Evolutionary conservation across 768 basidiomycete species (phyloP).

Genomic region (Suillus hirtellus): DNA sequence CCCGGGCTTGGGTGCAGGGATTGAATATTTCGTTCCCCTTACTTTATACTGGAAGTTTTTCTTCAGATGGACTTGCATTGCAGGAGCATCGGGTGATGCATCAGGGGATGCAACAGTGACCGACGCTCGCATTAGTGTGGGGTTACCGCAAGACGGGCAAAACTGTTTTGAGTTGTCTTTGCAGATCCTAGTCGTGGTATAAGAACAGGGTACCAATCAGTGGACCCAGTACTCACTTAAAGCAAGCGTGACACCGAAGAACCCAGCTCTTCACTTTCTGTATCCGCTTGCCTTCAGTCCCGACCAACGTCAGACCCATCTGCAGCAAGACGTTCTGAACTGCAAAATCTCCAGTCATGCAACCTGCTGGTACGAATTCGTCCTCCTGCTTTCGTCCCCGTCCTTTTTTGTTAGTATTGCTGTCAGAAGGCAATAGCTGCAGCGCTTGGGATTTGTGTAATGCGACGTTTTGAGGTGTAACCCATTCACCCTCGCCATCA

Average conservation of each 20-base stretch:
- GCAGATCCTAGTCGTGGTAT: slow-evolving; percentile 66
- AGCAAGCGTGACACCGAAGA: slow-evolving; percentile 95
- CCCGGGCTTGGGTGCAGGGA: slow-evolving; percentile 88
- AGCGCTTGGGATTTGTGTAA: slow-evolving; percentile 87
- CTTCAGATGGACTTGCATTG: slow-evolving; percentile 90
- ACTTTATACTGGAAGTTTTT: slow-evolving; percentile 92
- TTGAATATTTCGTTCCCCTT: slow-evolving; percentile 90
- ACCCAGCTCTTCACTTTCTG: slow-evolving; percentile 95
- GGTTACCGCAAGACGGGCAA: slow-evolving; percentile 96
- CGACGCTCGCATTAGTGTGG: slow-evolving; percentile 86
- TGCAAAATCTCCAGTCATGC: slow-evolving; percentile 98
- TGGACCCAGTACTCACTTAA: slow-evolving; percentile 72
- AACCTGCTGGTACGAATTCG: slow-evolving; percentile 64
- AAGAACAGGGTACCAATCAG: slow-evolving; percentile 5
- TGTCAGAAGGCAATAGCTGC: slow-evolving; percentile 70
- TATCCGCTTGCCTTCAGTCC: slow-evolving; percentile 88
- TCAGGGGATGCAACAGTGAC: slow-evolving; percentile 77
- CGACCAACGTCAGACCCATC: slow-evolving; percentile 88
- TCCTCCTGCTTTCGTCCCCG: slow-evolving; percentile 37
- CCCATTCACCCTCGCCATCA: slow-evolving; percentile 94
- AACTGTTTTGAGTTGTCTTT: slow-evolving; percentile 94
- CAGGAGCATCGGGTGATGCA: slow-evolving; percentile 59
- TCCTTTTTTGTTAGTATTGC: slow-evolving; percentile 27
- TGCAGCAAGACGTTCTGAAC: slow-evolving; percentile 98
- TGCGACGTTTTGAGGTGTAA: slow-evolving; percentile 85